Conservation (phyloP, 495 filamentous ascomycete species). For the Aspergillus bridgeri region DNA sequence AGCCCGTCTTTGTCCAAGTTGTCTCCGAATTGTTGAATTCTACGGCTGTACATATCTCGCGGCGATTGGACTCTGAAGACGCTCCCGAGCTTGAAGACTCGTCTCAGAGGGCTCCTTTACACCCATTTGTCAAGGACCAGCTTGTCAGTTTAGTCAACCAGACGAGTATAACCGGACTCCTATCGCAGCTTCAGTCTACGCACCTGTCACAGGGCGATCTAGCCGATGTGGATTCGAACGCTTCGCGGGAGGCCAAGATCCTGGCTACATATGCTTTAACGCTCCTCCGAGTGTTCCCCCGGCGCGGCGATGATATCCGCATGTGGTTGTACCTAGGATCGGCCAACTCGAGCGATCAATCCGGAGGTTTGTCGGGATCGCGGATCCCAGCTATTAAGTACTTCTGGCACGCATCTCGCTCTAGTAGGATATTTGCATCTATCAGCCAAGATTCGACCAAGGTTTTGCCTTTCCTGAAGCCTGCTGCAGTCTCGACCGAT, state of each 20-base stretch:
- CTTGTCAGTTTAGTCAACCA: constrained; percentile 64
- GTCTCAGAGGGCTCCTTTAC: constrained; percentile 37
- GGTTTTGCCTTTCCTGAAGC: constrained; percentile 57
- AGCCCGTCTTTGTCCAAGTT: constrained; percentile 60
- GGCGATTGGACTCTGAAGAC: constrained; percentile 52
- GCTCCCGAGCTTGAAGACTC: constrained; percentile 34
- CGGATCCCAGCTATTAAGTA: constrained; percentile 75
- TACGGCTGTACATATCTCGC: constrained; percentile 56
- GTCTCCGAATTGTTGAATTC: constrained; percentile 61
- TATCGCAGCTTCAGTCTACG: constrained; percentile 42
- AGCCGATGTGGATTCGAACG: constrained; percentile 24
- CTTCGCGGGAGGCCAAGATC: constrained; percentile 60
- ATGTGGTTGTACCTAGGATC: constrained; percentile 92
- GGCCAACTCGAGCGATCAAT: constrained; percentile 41
- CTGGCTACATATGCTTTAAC: constrained; percentile 86
- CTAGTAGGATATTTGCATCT: constrained; percentile 61
- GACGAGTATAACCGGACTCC: constrained; percentile 56
- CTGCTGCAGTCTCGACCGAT: constrained; percentile 22
- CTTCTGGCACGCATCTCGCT: constrained; percentile 77
- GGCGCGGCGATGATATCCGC: constrained; percentile 80
- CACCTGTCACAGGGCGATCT: constrained; percentile 26
- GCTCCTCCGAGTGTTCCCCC: constrained; percentile 80
- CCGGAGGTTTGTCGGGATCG: constrained; percentile 33
- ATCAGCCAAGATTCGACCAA: constrained; percentile 57
- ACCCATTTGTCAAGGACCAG: constrained; percentile 57